Evolutionary conservation across 768 basidiomycete genomes (phyloP).

Genomic region (Tephrocybe rancida): DNA sequence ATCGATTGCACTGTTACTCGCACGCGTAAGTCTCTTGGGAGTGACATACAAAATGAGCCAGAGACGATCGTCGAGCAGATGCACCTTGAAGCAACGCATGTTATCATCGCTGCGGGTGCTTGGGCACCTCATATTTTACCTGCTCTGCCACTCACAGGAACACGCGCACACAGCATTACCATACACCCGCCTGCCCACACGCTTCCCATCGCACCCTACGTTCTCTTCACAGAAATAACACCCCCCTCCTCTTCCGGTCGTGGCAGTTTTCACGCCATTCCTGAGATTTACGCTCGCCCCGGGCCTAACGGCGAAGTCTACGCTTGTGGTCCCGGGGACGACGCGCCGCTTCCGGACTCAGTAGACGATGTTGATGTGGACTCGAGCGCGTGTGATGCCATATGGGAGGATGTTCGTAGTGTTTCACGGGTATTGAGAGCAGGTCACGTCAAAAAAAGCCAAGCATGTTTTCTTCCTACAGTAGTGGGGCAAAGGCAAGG

Average conservation of each 20-base stretch:
- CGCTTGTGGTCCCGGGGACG: conserved; percentile 81
- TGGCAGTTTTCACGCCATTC: conserved; percentile 35
- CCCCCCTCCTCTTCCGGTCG: conserved; percentile 14
- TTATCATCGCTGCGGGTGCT: conserved; percentile 83
- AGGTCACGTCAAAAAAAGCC: conserved; percentile 51
- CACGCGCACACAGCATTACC: conserved; percentile 74
- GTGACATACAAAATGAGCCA: conserved; percentile 5
- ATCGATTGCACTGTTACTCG: conserved; percentile 42
- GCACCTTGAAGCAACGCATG: conserved; percentile 59
- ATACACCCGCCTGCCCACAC: conserved; percentile 49
- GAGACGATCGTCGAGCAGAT: conserved; percentile 24
- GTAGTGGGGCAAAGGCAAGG: conserved; percentile 53
- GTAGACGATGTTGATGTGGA: conserved; percentile 77
- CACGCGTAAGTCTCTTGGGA: background rate
- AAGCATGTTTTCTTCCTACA: conserved; percentile 80
- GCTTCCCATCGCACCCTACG: conserved; percentile 66
- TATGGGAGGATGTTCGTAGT: conserved; percentile 58
- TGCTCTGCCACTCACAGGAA: conserved; percentile 58
- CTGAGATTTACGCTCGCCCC: conserved; percentile 76
- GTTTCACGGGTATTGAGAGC: conserved; percentile 60
- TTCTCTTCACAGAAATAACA: conserved; percentile 79
- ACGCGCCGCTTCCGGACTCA: conserved; percentile 62
- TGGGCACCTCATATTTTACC: conserved; percentile 74
- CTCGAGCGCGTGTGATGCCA: conserved; percentile 51
- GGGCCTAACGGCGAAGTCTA: conserved; percentile 71